Percentiles rank a stretch among this genome's conserved stretches.
These are phyloP conservation scores for Choanephora cucurbitarum DNA, from an alignment of 371 early-diverging fungal species.

Conservation along the genomic window DNA sequence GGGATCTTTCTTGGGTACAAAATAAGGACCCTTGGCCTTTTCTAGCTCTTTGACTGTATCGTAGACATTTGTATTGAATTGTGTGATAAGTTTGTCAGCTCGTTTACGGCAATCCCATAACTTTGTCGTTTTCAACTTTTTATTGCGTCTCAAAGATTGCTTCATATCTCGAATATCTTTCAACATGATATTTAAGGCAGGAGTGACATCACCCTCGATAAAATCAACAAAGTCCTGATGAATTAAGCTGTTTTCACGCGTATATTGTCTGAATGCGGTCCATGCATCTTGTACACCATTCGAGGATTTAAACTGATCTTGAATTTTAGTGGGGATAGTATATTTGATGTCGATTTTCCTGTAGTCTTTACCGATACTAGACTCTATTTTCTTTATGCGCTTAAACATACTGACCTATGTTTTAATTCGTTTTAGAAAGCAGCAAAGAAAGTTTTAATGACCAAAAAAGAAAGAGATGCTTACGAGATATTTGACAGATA, in stretches of 20 bases:
- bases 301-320: constrained; percentile 28
- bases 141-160: constrained; percentile 16
- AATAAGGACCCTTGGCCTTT: constrained; percentile 11
- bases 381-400: constrained; percentile 24
- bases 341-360: constrained; percentile 25
- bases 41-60: constrained; percentile 7
- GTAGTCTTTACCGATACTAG: constrained; percentile 19
- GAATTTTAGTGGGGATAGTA: constrained; percentile 13
- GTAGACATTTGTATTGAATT: constrained; percentile 18
- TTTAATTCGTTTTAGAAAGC: too few relatives aligned
- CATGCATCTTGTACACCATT: constrained; percentile 32
- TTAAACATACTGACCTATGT: constrained; percentile 24
- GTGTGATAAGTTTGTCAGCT: constrained; percentile 21
- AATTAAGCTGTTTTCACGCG: constrained; percentile 26
- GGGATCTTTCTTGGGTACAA: constrained; percentile 23
- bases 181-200: constrained; percentile 17
- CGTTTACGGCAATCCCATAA: constrained; percentile 24
- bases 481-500: constrained; percentile 28
- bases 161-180: constrained; percentile 19
- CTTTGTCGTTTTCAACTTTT: constrained; percentile 6
- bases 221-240: constrained; percentile 31
- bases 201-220: constrained; percentile 25
- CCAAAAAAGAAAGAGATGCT: neutral
- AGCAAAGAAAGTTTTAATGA: neutral
- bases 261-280: constrained; percentile 24